phyloP scores from a whole-genome alignment of 805 yeast species.

The Metschnikowia henanensis region DNA sequence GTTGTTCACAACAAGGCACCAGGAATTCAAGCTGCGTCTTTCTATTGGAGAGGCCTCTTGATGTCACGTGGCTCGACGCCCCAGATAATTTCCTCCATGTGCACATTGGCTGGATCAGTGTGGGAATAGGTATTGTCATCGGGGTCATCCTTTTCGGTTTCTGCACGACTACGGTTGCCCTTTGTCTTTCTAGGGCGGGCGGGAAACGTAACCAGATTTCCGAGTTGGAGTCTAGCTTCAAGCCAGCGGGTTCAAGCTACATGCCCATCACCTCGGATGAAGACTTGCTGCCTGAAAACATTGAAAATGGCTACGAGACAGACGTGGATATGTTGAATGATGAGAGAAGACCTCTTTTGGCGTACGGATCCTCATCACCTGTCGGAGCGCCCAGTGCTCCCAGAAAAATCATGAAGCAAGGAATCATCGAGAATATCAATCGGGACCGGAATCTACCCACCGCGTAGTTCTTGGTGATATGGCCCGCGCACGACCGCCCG shows the following conservation, averaged over 20 bases:
- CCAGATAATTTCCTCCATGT: slow-evolving; percentile 49
- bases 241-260: slow-evolving; percentile 28
- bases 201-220: slow-evolving; percentile 3
- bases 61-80: slow-evolving; percentile 58
- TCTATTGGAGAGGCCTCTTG: slow-evolving; percentile 66
- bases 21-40: slow-evolving; percentile 52
- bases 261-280: slow-evolving; percentile 40
- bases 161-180: slow-evolving; percentile 19
- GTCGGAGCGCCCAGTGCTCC: slow-evolving; percentile 24
- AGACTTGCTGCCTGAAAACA: slow-evolving; percentile 16
- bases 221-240: slow-evolving; percentile 8
- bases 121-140: slow-evolving; percentile 63
- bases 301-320: slow-evolving; percentile 44
- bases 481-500: slow-evolving; percentile 1
- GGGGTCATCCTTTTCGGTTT: slow-evolving; percentile 50
- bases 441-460: slow-evolving; percentile 27
- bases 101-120: slow-evolving; percentile 65
- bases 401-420: slow-evolving; percentile 24
- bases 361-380: slow-evolving; percentile 15
- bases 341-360: slow-evolving; percentile 19
- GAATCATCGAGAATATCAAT: slow-evolving; percentile 17
- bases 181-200: slow-evolving; percentile 14
- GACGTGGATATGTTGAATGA: slow-evolving; percentile 36
- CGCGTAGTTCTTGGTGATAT: slow-evolving; percentile 1
- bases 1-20: slow-evolving; percentile 45